phyloP scores from a whole-genome alignment of 768 basidiomycete species.

The Hericium alpestre region DNA sequence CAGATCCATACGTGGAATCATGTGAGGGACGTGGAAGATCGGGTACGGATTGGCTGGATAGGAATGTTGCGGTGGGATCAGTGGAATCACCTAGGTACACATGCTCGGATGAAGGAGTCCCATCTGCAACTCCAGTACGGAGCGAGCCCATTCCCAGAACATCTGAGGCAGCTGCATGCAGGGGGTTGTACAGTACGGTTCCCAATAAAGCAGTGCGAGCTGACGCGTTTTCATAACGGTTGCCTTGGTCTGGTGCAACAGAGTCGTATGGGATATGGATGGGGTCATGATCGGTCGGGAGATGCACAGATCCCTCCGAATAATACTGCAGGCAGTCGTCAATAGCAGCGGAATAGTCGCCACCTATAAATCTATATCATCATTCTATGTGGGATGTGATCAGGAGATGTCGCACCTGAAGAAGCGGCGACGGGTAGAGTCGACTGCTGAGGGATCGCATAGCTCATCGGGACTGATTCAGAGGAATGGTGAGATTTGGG shows the following conservation, averaged over 20 bases:
- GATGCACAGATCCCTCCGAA: no score
- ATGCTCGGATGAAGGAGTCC: slow-evolving; percentile 5
- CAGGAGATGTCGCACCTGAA: neutral
- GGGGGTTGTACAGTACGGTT: slow-evolving; percentile 38
- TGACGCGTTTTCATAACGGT: neutral
- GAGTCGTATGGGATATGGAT: slow-evolving; percentile 4
- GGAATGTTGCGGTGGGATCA: neutral
- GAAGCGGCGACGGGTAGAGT: neutral
- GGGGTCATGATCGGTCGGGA: slow-evolving; percentile 20
- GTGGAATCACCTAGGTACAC: slow-evolving; percentile 3
- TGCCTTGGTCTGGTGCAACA: neutral
- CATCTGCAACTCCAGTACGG: slow-evolving; percentile 20
- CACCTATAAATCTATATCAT: neutral
- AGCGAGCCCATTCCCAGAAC: slow-evolving; percentile 72
- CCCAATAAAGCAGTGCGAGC: slow-evolving; percentile 11
- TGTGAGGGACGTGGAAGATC: neutral
- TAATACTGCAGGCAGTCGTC: neutral
- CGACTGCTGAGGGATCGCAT: neutral
- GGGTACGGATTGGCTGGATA: neutral
- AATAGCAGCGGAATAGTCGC: neutral
- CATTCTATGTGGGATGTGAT: neutral
- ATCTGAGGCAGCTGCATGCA: slow-evolving; percentile 71
- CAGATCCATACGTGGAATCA: neutral
- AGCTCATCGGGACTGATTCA: neutral
- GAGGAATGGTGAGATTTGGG: neutral